Base-by-base conservation (phyloP, 2,329 filamentous ascomycete species). In the Onygenales sp. region DNA sequence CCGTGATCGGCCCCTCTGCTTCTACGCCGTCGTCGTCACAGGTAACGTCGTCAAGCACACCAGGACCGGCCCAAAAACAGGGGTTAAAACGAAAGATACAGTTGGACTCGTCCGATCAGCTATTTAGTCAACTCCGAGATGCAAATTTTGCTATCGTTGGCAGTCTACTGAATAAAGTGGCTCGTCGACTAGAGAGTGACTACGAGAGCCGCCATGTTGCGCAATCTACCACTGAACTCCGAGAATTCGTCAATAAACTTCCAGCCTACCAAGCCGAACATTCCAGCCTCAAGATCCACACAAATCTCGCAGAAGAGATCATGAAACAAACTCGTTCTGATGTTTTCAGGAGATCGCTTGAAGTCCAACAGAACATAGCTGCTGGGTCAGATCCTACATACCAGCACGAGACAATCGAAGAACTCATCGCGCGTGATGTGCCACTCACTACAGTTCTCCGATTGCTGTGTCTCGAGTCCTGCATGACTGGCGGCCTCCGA, bases 121-220 rank as follows among this genome's bases (percentile, higher is more conserved):
- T 98, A 9, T 98, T 92, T 66, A 84, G 85, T 47, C 87, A 94
- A 60, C 77, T 98, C 3, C 84, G 92, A 53, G 88, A 97, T 67
- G 84, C 88, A 42, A 98, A 98, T 67, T 98, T 97, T 67, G 92
- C 91, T 37, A 90, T 95, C 52, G 90, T 98, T 40, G 93, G 93
- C 11, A 85, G 83, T 51, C 74, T 94, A 7, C 77, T 98, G 56
- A 95, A 96, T 69, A 92, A 91, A 67, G 87, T 94, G 10, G 94
- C 93, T 4, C 84, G 90, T 33, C 84, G 92, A 10, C 75, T 98
- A 27, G 87, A 87, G 63, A 88, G 76, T 61, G 91, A 96, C 64
- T 95, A 95, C 66, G 90, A 97, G 65, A 86, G 81, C 58, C 87
- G 92, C 56, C 88, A 95, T 67, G 83, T 82, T 48, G 86, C 88